Percentiles rank a stretch among this genome's conserved stretches.
Conservation (phyloP, 2,329 filamentous ascomycete species). For the Scedosporium boydii region DNA sequence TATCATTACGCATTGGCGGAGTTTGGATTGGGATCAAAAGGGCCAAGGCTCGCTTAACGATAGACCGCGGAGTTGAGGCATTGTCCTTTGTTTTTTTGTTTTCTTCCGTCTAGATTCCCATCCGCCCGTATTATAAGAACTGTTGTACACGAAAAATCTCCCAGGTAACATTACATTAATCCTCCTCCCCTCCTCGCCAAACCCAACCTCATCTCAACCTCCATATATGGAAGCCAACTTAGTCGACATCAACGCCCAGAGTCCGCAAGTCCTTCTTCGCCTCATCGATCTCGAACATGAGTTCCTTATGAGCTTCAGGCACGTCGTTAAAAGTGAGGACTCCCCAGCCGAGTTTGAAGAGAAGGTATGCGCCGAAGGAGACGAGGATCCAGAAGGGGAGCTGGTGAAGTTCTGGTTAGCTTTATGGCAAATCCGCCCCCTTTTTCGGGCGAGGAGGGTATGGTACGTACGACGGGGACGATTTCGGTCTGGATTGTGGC, state of each 20-base stretch:
- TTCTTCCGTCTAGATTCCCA: background rate
- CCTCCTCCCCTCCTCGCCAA: background rate
- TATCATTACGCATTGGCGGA: too few relatives aligned
- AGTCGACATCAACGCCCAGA: constrained; percentile 72
- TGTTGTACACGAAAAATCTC: background rate
- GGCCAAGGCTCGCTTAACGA: too few relatives aligned
- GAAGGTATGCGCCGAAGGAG: constrained; percentile 81
- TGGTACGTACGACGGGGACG: constrained; percentile 69
- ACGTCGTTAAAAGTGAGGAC: constrained; percentile 97
- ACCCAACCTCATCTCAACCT: background rate
- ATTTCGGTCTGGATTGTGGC: constrained; percentile 70
- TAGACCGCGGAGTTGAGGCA: background rate
- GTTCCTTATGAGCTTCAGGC: constrained; percentile 71
- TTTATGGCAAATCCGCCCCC: background rate
- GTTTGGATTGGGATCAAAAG: too few relatives aligned
- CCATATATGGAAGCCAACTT: constrained; percentile 15
- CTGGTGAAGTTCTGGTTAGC: constrained; percentile 32
- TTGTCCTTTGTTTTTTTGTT: background rate
- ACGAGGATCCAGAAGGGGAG: constrained; percentile 90
- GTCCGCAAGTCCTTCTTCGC: constrained; percentile 65
- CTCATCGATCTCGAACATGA: constrained; percentile 74
- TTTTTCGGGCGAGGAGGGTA: background rate
- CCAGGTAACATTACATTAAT: background rate
- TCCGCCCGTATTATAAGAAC: background rate
- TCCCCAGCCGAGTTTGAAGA: constrained; percentile 84